Evolutionary conservation across 2,329 filamentous ascomycete genomes (phyloP).

Genomic region (Lasiodiplodia hormozganensis): DNA sequence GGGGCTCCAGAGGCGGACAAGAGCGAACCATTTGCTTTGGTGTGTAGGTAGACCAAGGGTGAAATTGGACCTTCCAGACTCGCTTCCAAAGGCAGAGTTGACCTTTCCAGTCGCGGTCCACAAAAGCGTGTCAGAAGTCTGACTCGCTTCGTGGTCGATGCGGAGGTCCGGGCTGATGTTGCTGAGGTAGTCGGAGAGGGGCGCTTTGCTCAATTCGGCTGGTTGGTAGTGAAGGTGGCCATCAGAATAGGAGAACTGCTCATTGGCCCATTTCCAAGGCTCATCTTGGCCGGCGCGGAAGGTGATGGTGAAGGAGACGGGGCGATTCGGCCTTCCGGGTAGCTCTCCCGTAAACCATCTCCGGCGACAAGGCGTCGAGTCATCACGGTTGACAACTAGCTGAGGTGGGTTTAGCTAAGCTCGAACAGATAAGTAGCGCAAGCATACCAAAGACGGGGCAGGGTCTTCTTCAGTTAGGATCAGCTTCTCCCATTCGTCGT

Average conservation of each 20-base stretch:
- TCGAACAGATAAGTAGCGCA: not conserved
- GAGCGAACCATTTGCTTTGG: slow-evolving; percentile 76
- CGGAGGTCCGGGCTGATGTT: slow-evolving; percentile 63
- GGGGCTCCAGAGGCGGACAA: slow-evolving; percentile 79
- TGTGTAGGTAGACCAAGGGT: slow-evolving; percentile 70
- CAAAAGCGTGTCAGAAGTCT: slow-evolving; percentile 71
- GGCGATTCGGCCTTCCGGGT: slow-evolving; percentile 48
- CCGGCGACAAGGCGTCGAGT: slow-evolving; percentile 33
- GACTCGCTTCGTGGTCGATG: slow-evolving; percentile 63
- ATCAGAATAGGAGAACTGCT: slow-evolving; percentile 68
- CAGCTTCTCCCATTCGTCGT: slow-evolving; percentile 65
- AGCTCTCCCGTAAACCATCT: slow-evolving; percentile 65
- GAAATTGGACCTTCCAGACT: slow-evolving; percentile 64
- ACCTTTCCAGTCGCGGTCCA: slow-evolving; percentile 71
- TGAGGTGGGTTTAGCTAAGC: slow-evolving; percentile 16
- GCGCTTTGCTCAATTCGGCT: slow-evolving; percentile 42
- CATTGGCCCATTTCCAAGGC: slow-evolving; percentile 74
- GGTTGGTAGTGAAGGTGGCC: slow-evolving; percentile 65
- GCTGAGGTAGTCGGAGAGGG: slow-evolving; percentile 64
- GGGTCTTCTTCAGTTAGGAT: not conserved
- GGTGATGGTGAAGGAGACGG: slow-evolving; percentile 73
- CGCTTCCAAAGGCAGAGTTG: slow-evolving; percentile 61
- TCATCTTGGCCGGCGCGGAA: slow-evolving; percentile 63
- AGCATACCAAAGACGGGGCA: slow-evolving; percentile 2
- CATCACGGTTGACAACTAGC: slow-evolving; percentile 15